Evolutionary conservation across 352 stramenopile species (phyloP).

Genomic region (Phytophthora boehmeriae): DNA sequence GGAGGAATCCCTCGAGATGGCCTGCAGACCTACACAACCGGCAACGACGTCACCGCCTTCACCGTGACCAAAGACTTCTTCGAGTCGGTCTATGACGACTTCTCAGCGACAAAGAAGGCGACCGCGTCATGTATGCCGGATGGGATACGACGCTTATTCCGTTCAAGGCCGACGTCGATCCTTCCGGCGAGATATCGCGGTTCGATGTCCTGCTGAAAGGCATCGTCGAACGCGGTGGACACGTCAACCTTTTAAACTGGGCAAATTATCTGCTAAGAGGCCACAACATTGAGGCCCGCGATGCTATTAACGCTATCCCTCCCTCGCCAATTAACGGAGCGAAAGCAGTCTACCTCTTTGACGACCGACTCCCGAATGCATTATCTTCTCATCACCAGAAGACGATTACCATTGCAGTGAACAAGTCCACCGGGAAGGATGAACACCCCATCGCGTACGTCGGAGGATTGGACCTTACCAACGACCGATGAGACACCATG

Average conservation of each 20-base stretch:
- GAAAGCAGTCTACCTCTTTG: constrained; percentile 39
- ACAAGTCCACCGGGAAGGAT: neutral
- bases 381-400: constrained; percentile 55
- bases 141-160: constrained; percentile 55
- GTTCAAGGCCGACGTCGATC: constrained; percentile 34
- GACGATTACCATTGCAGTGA: constrained; percentile 28
- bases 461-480: constrained; percentile 50
- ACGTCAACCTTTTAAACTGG: constrained; percentile 49
- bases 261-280: constrained; percentile 39
- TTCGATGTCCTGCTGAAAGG: constrained; percentile 37
- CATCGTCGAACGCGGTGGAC: constrained; percentile 27
- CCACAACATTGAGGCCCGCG: constrained; percentile 42
- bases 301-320: constrained; percentile 38
- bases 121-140: constrained; percentile 44
- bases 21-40: constrained; percentile 29
- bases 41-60: constrained; percentile 54
- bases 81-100: constrained; percentile 42
- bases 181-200: constrained; percentile 17
- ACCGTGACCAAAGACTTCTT: constrained; percentile 51
- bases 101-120: constrained; percentile 22
- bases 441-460: constrained; percentile 40
- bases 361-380: constrained; percentile 40
- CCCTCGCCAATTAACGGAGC: constrained; percentile 8
- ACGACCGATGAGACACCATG: constrained; percentile 63
- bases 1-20: constrained; percentile 34